Percentiles rank a stretch among this genome's conserved stretches.
Conservation (phyloP, 2,329 filamentous ascomycete genomes). For the Chaetomiaceae sp. region DNA sequence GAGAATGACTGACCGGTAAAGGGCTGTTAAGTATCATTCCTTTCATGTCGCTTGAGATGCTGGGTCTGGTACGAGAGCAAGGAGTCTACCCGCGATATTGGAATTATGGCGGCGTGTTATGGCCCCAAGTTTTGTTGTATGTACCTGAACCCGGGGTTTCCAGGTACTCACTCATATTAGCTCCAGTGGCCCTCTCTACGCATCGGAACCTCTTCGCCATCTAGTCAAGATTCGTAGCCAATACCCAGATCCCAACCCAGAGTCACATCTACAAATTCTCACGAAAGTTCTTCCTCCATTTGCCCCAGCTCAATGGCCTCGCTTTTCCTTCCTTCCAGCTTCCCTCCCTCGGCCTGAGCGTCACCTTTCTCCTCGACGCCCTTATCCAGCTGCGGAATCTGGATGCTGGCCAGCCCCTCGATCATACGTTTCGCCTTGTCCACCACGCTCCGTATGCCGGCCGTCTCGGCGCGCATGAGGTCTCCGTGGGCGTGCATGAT, state of each 20-base stretch:
- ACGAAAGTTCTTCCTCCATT: constrained; percentile 21
- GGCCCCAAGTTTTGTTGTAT: too few species aligned
- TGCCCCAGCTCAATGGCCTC: constrained; percentile 23
- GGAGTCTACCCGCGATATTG: too few species aligned
- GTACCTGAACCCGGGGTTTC: too few species aligned
- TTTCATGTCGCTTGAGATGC: too few species aligned
- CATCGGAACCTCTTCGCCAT: too few species aligned
- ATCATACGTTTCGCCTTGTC: constrained; percentile 71
- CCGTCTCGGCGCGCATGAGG: constrained; percentile 67
- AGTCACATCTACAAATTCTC: background rate
- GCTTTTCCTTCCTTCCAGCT: background rate
- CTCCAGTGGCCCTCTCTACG: too few species aligned
- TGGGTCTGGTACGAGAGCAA: too few species aligned
- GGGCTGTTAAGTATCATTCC: too few species aligned
- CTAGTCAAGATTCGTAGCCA: background rate
- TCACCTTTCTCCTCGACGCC: constrained; percentile 21
- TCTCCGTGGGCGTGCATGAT: constrained; percentile 85
- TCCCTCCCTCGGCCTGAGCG: constrained; percentile 14
- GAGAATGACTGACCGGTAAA: background rate
- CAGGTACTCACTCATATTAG: too few species aligned
- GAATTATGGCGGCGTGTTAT: too few species aligned
- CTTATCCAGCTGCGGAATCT: constrained; percentile 30
- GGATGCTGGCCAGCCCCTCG: constrained; percentile 58
- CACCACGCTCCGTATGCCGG: constrained; percentile 60
- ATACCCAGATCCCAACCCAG: background rate